Conservation (phyloP, 1,139 yeast species). For the Saccharomycopsis hybrid region DNA sequence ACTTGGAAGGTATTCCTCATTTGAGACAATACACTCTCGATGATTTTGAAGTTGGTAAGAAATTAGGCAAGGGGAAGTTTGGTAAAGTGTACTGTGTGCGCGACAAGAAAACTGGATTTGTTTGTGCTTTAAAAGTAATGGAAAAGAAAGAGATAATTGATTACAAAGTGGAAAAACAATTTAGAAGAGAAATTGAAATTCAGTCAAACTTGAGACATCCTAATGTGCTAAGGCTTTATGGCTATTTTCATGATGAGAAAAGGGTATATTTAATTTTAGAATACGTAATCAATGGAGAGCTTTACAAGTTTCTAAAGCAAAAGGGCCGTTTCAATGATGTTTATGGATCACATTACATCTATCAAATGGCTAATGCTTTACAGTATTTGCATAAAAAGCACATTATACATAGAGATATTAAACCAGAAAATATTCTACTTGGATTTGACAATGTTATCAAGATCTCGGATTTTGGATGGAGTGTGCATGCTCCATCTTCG, state of each 20-base stretch:
- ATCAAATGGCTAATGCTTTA: conserved; percentile 77
- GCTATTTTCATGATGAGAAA: conserved; percentile 75
- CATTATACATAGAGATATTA: conserved; percentile 85
- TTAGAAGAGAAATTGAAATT: conserved; percentile 86
- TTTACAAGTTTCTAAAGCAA: conserved; percentile 63
- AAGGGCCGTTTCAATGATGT: conserved; percentile 64
- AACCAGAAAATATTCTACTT: conserved; percentile 82
- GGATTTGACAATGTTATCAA: conserved; percentile 69
- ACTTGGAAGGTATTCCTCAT: background rate
- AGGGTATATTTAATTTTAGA: conserved; percentile 82
- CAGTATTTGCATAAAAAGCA: conserved; percentile 68
- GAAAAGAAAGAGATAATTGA: conserved; percentile 69
- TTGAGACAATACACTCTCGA: conserved; percentile 29
- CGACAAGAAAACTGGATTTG: conserved; percentile 66
- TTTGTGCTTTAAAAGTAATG: conserved; percentile 91
- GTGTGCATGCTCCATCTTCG: conserved; percentile 56
- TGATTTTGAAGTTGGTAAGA: conserved; percentile 84
- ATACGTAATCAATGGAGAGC: conserved; percentile 80
- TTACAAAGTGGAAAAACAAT: conserved; percentile 75
- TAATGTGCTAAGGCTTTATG: conserved; percentile 72
- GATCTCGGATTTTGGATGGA: conserved; percentile 96
- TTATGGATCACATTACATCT: conserved; percentile 71
- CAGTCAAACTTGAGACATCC: conserved; percentile 74
- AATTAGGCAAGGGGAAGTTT: conserved; percentile 87
- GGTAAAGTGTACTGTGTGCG: conserved; percentile 89